These are phyloP conservation scores for Candida tropicalis DNA, from an alignment of 1,139 yeast species.

Conservation along the genomic window DNA sequence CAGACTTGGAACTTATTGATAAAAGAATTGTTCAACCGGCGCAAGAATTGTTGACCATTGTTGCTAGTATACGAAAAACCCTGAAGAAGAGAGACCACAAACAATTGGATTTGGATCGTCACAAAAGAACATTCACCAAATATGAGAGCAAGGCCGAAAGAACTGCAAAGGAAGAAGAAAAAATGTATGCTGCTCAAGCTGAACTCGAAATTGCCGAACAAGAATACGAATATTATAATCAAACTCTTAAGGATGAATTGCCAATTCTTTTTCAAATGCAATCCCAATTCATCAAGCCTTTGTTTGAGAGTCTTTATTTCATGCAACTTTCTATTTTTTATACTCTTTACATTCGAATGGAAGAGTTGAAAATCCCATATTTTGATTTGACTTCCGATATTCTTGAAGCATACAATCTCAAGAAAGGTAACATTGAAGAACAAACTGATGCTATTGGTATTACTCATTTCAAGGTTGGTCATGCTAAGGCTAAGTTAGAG, in stretches of 20 bases:
- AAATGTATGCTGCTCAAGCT: conserved; percentile 83
- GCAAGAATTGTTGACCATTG: conserved; percentile 81
- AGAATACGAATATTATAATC: conserved; percentile 94
- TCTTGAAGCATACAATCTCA: conserved; percentile 71
- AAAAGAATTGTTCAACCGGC: conserved; percentile 90
- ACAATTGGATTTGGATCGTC: conserved; percentile 92
- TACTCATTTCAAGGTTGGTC: conserved; percentile 88
- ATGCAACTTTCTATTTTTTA: conserved; percentile 98
- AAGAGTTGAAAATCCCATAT: conserved; percentile 95
- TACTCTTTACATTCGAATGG: conserved; percentile 87
- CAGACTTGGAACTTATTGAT: conserved; percentile 92
- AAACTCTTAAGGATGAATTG: conserved; percentile 85
- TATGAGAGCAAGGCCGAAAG: conserved; percentile 81
- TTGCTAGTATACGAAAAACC: conserved; percentile 85
- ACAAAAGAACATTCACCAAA: conserved; percentile 66
- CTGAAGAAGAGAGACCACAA: conserved; percentile 94
- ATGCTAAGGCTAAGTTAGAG: conserved; percentile 81
- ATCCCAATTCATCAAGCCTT: conserved; percentile 87
- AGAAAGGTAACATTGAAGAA: conserved; percentile 91
- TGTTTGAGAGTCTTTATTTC: conserved; percentile 90
- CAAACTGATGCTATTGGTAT: conserved; percentile 82
- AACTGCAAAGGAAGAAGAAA: conserved; percentile 88
- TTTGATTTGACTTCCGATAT: conserved; percentile 86
- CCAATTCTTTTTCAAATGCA: conserved; percentile 87
- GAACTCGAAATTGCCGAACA: conserved; percentile 90